Evolutionary conservation across 768 basidiomycete species (phyloP), one percentile per base, ranked within the genome.

Genomic region (Clitopilus passeckerianus): DNA sequence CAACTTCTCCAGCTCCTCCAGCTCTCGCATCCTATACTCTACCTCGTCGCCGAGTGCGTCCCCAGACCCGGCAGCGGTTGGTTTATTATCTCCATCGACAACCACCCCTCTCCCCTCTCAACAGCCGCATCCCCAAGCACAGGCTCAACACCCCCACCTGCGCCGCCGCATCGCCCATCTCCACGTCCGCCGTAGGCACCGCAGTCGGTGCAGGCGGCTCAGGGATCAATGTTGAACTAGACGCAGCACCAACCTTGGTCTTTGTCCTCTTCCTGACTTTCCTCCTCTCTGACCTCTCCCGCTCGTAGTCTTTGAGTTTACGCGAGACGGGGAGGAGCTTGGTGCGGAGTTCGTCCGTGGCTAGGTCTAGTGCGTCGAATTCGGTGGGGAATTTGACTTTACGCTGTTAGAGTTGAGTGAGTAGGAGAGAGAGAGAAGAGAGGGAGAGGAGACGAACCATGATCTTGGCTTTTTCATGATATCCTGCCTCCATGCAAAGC

Each of bases 381-480:
- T 96, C 93, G 44, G 86, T 80, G 0, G 91, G 87, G 72, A 98
- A 98, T 73, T 94, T 97, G 61, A 99, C 95, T 79, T 88, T 90
- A 52, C 90, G 85, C 91, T 92, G 66, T 43, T 57, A 53, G 35
- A 52, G 34, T 9, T 33, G 20, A 24, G 23, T 41, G 58, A n/a
- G n/a, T n/a, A n/a, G n/a, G 10, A 46, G 24, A 14, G 20, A 12
- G 6, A 15, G 8, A 41, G 53, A 10, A 15, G 23, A 12, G 14
- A 33, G 34, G 18, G n/a, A 46, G 1, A 10, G 56, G 14, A 23
- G 14, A 65, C 75, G 46, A 61, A 90, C 90, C 96, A 99, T 94
- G 70, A 98, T 96, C 76, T 99, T 98, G 1, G 96, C 87, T 98
- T 98, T 77, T 89, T 93, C 56, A 74, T 74, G 60, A 97, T 95